Conservation (phyloP, 2,329 filamentous ascomycete species). For the Penicillium sp. region DNA sequence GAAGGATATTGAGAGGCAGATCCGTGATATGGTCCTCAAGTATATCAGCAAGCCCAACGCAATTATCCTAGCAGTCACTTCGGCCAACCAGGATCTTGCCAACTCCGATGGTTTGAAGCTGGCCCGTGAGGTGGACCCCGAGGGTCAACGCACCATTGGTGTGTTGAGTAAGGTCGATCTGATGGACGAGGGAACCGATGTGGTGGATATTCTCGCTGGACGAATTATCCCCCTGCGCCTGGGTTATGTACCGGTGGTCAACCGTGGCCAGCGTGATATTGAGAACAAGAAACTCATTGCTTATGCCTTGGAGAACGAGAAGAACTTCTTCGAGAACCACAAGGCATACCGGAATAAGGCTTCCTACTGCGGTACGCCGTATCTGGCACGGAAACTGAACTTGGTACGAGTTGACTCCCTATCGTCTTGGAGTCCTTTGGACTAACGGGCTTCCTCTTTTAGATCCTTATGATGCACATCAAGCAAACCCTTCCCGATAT, state of each 20-base stretch:
- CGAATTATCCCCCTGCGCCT: slow-evolving; percentile 92
- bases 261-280: slow-evolving; percentile 95
- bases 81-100: slow-evolving; percentile 95
- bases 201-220: slow-evolving; percentile 96
- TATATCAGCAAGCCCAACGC: slow-evolving; percentile 98
- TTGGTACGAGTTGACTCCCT: slow-evolving; percentile 50
- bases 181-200: slow-evolving; percentile 98
- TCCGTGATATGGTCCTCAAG: slow-evolving; percentile 96
- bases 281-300: slow-evolving; percentile 97
- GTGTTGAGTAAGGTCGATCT: slow-evolving; percentile 98
- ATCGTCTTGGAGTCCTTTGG: neutral
- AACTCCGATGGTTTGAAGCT: slow-evolving; percentile 98
- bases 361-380: slow-evolving; percentile 96
- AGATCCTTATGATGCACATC: slow-evolving; percentile 99
- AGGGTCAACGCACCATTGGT: slow-evolving; percentile 96
- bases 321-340: slow-evolving; percentile 97
- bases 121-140: slow-evolving; percentile 92
- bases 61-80: slow-evolving; percentile 93
- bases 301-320: slow-evolving; percentile 86
- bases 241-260: slow-evolving; percentile 96
- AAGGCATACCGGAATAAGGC: slow-evolving; percentile 98
- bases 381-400: slow-evolving; percentile 93
- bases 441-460: slow-evolving; percentile 24
- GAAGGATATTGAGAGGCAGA: slow-evolving; percentile 93
- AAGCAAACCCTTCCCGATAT: slow-evolving; percentile 99